Conservation (phyloP, 140 eudicot species). For the Flaveria floridana region DNA sequence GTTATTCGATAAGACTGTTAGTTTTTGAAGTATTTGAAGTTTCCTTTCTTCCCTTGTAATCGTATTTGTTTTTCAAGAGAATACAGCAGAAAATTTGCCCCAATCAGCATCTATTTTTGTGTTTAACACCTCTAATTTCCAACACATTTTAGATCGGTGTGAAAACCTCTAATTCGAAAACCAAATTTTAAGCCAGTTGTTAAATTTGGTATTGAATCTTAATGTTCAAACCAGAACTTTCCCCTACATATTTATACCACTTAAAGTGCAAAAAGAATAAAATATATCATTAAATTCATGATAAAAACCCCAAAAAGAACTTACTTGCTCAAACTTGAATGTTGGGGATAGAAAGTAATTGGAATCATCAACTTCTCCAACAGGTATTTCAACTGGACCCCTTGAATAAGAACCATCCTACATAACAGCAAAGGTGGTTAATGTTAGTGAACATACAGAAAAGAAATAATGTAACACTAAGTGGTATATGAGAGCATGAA, state of each 20-base stretch:
- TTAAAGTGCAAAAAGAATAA: not conserved
- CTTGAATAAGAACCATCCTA: constrained; percentile 99
- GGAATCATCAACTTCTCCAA: constrained; percentile 64
- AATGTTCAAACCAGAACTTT: not conserved
- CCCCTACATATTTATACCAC: constrained; percentile 4
- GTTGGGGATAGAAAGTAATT: constrained; percentile 76
- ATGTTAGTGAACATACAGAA: not conserved
- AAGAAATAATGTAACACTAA: not conserved
- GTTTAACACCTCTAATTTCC: no score
- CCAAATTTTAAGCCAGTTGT: not conserved
- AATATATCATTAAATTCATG: not conserved
- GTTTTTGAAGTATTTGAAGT: no score
- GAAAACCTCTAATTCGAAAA: not conserved
- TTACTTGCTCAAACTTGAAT: constrained; percentile 92
- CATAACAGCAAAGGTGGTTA: constrained; percentile 25
- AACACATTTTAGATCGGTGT: not conserved
- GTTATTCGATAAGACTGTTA: no score
- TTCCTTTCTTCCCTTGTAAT: no score
- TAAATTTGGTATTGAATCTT: not conserved
- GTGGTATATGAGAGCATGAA: not conserved
- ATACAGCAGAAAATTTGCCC: no score
- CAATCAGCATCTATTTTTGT: no score
- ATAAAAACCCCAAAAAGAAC: constrained; percentile 29
- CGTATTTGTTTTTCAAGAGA: no score
- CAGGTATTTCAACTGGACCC: constrained; percentile 92